These are phyloP conservation scores for Carex kokanica DNA, from an alignment of 176 grass and related monocot genomes.

Conservation along the genomic window DNA sequence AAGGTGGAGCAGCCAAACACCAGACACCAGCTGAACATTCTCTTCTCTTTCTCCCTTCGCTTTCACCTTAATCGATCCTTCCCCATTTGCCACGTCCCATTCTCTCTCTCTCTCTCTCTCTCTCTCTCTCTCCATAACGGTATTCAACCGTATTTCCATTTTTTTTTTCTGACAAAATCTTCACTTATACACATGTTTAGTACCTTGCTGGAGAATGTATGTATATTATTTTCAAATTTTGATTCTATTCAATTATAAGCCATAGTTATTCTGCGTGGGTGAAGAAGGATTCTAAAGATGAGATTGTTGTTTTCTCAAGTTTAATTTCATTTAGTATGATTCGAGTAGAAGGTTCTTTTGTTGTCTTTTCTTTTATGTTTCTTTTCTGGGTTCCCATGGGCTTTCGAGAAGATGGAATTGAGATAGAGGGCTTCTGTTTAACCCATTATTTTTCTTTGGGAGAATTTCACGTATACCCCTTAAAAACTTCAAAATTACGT, in stretches of 20 bases:
- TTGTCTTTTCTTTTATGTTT: neutral
- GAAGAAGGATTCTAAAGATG: neutral
- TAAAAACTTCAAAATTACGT: no score
- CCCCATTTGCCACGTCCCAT: conserved; percentile 21
- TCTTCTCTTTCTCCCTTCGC: neutral
- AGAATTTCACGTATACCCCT: no score
- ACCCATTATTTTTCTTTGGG: neutral
- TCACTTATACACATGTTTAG: neutral
- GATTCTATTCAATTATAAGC: neutral
- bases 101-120: neutral
- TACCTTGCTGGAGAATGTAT: neutral
- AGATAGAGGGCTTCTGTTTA: neutral
- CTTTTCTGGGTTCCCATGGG: neutral
- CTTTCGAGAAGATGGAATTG: neutral
- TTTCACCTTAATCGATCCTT: conserved; percentile 11
- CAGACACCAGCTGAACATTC: conserved; percentile 10
- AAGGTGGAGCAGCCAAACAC: neutral
- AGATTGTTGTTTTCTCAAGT: neutral
- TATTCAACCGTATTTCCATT: conserved; percentile 4
- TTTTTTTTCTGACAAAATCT: neutral
- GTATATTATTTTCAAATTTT: neutral
- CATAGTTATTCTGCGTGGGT: neutral
- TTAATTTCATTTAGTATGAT: neutral
- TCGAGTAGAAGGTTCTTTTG: neutral
- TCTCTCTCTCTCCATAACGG: neutral